phyloP scores from a whole-genome alignment of 371 early-diverging fungal species.

The Lichtheimia corymbifera region DNA sequence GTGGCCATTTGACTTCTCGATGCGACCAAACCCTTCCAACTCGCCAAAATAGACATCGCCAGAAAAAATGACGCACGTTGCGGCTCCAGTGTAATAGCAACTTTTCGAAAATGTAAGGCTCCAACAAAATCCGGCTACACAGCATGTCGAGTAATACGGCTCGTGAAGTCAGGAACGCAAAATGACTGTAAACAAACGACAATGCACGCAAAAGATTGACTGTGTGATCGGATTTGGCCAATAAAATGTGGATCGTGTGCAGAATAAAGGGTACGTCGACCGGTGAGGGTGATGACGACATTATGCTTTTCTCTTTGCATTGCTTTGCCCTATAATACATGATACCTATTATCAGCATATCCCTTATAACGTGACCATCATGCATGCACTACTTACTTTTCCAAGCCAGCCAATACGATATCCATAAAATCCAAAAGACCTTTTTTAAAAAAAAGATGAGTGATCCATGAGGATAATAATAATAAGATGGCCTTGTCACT shows the following conservation, averaged over 20 bases:
- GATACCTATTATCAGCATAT: background rate
- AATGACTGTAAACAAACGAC: conserved; percentile 57
- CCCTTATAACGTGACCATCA: background rate
- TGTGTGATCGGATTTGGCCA: conserved; percentile 51
- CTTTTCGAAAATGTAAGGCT: conserved; percentile 48
- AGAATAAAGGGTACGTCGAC: conserved; percentile 52
- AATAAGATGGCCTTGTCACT: background rate
- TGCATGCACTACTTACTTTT: conserved; percentile 6
- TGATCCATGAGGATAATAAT: no score
- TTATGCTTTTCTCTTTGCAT: background rate
- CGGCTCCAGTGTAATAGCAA: conserved; percentile 59
- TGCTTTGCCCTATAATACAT: background rate
- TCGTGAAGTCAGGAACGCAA: conserved; percentile 49
- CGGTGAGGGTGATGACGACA: background rate
- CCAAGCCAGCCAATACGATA: conserved; percentile 4
- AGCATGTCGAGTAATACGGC: conserved; percentile 40
- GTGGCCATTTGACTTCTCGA: conserved; percentile 6
- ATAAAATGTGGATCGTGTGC: conserved; percentile 42
- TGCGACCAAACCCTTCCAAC: conserved; percentile 34
- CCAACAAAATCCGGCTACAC: conserved; percentile 42
- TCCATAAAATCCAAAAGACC: conserved; percentile 17
- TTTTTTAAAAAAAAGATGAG: background rate
- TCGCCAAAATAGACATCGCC: conserved; percentile 54
- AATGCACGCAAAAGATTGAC: conserved; percentile 51
- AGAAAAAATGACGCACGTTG: conserved; percentile 54